Percentiles rank a stretch among this genome's conserved stretches.
phyloP scores from a whole-genome alignment of 1,284 basidiomycete genomes.

The Cryptococcus sp. region DNA sequence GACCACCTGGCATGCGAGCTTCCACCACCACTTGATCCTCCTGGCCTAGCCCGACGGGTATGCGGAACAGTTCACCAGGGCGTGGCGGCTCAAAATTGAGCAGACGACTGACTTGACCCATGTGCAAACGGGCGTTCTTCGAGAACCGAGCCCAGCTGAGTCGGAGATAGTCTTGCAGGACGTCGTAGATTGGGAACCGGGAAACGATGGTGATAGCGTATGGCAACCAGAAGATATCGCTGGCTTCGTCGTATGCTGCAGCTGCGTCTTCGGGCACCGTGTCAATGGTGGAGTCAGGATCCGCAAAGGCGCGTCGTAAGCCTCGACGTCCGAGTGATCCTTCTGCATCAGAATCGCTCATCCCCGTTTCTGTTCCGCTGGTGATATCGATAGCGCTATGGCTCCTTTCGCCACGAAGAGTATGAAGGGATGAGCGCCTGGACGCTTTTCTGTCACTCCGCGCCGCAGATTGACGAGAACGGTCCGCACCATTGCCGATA shows the following conservation, averaged over 20 bases:
- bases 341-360: conserved; percentile 69
- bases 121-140: conserved; percentile 65
- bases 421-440: conserved; percentile 7
- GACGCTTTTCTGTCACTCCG: not conserved
- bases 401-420: conserved; percentile 8
- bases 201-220: conserved; percentile 83
- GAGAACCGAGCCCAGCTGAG: conserved; percentile 85
- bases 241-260: conserved; percentile 54
- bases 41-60: conserved; percentile 30
- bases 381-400: conserved; percentile 4
- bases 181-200: conserved; percentile 85
- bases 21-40: conserved; percentile 43
- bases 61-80: conserved; percentile 64
- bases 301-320: conserved; percentile 2
- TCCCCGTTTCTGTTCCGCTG: conserved; percentile 26
- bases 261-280: conserved; percentile 30
- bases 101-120: conserved; percentile 51
- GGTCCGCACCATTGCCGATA: conserved; percentile 1
- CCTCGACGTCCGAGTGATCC: conserved; percentile 49
- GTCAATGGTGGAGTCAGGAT: conserved; percentile 40
- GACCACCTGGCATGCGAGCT: conserved; percentile 52
- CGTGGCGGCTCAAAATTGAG: conserved; percentile 72
- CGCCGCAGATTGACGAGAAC: not conserved
- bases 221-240: conserved; percentile 89
- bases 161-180: conserved; percentile 89